Base-by-base conservation (phyloP, 2,329 filamentous ascomycete species). In the Sarocladiaceae sp. region DNA sequence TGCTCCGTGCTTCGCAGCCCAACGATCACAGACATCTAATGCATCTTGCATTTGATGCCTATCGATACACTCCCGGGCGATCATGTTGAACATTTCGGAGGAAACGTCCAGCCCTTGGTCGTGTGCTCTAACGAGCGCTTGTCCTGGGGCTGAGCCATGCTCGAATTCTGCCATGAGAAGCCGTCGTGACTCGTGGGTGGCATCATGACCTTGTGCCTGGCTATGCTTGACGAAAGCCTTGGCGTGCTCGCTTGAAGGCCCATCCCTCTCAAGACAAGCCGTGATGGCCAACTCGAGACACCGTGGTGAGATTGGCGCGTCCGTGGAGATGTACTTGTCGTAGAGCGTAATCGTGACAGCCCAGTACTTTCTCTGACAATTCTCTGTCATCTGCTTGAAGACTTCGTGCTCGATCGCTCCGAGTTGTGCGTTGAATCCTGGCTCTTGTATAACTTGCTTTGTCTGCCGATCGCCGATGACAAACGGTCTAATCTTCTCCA, bases 231-330 rank as follows among this genome's bases (percentile, higher is more conserved):
- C 66, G 15, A 80, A 62, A 0, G 56, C 57, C 17, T 69, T 61
- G 1, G 77, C 74, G 18, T 59, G 44, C 44, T 59, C 53, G 46
- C 67, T 53, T 39, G 62, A 58, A 3, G 60, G 53, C 3, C 59
- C 60, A 33, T 68, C 61, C 15, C 59, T 42, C 15, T 61, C 62
- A 49, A 80, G 58, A 13, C 69, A 65, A 2, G 76, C 74, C 10
- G 70, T 58, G 8, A 81, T 71, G 8, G 73, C 76, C 4, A 79
- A 63, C n/a, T 72, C 70, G 13, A 81, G 65, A 51, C 72, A 76
- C 22, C 70, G 66, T 3, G 60, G 58, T 25, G 69, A 72, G 54
- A 66, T 66, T 1, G 63, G 62, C 58, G 76, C 11, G 44, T 33
- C 20, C 4, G 22, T 15, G 17, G 40, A 4, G 22, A n/a, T 6